Base-by-base conservation (phyloP, 2,329 filamentous ascomycete species). In the Clonostachys chloroleuca region DNA sequence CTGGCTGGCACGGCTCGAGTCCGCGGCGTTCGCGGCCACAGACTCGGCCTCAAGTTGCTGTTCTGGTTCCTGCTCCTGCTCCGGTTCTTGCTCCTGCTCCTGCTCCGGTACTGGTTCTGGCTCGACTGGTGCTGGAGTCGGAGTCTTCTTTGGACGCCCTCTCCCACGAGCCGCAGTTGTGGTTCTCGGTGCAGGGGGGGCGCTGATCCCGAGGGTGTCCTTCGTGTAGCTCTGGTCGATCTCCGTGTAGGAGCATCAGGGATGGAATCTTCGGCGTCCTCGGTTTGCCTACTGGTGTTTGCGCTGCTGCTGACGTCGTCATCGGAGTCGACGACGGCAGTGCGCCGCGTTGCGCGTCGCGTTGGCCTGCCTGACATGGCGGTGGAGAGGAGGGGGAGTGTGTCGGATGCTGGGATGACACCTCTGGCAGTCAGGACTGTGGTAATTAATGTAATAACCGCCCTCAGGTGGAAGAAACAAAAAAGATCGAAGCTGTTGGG, bases 311-410 rank as follows among this genome's bases (percentile, higher is more conserved):
- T 73, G 56, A 80, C 72, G 53, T 90, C 87, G 49, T 95, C 89
- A 40, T 92, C 89, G 9, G 84, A 90, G 54, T 95, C 90, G 50
- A 92, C 72, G 43, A 95, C 77, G 44, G 86, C 81, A 56, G 84
- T 87, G 57, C 86, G 83, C 60, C 89, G 81, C 45, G 86, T 66
- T 36, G 75, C 73, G 60, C 67, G 67, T 58, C 68, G 58, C 46
- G 66, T 59, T 44, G 66, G 60, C 47, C 68, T 68, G 46, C 70
- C 62, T 49, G 68, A 63, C 67, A 70, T 69, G 50, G 41, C 33
- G 46, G 17, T 18, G 34, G 34, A 17, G 36, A 39, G 14, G 36
- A n/a, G 14, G 36, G 36, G 36, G 24, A 10, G 24, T 30, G 24
- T 30, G 9, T 10, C 24, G 24, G 24, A 30, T 30, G 24, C 24